Evolutionary conservation across 495 filamentous ascomycete genomes (phyloP), one percentile per base, ranked within the genome.

Genomic region (Penicillium turbatum): DNA sequence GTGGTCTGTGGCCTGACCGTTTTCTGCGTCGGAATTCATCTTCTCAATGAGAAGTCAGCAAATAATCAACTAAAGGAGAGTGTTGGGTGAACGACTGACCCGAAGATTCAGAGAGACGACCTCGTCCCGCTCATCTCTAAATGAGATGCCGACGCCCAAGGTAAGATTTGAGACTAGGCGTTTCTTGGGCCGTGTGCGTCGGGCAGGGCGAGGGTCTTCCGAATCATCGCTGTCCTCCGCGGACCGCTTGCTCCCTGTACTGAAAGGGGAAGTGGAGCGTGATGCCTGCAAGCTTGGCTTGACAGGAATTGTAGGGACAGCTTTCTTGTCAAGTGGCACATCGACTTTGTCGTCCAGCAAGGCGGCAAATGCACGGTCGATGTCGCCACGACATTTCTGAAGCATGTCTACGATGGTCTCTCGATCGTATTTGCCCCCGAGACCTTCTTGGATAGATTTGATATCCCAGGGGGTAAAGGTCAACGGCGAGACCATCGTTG

Each of bases 401-500:
- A 88, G 71, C 50, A 78, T 76, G 53, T 81, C 76, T 13, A 78
- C 71, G 45, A 87, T 82, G 17, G 76, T 73, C 6, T 64, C 72
- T 12, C 77, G 75, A 55, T 82, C 77, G 19, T 74, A 76, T 26
- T 76, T 72, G 50, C 79, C 78, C 12, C 83, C 82, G 19, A 87
- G 69, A 9, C 80, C 78, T 46, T 76, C 74, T 45, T 75, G 64
- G 16, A 87, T 84, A 3, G 70, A 69, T 13, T 83, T 75, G 35
- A 86, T 78, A 67, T 85, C 86, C 84, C 84, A 87, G 7, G 80
- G 78, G 68, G 11, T 50, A 65, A 0, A 67, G 46, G 2, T 68
- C 66, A 40, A 76, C 64, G 8, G 67, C 71, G 21, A 79, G 64
- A 49, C 64, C 55, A 31, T 71, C 63, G 16, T 55, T 32, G 37